A percentile compares a stretch with the other conserved stretches of the same genome.
These are phyloP conservation scores for Calonectria naviculata DNA, from an alignment of 2,329 filamentous ascomycete species.

Conservation along the genomic window DNA sequence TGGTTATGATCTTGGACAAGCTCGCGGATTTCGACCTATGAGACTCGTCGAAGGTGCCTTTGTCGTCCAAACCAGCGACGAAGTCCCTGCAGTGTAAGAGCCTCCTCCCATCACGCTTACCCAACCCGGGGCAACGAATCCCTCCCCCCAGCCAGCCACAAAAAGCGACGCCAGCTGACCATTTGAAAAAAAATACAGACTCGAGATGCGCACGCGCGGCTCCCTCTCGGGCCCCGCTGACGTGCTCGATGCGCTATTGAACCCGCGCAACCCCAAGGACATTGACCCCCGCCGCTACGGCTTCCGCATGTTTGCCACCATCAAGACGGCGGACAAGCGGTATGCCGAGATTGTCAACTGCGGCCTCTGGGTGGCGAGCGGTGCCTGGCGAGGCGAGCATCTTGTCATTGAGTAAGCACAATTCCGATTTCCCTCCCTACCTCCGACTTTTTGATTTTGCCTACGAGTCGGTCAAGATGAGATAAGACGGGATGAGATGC, in stretches of 20 bases:
- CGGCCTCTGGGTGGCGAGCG: slow-evolving; percentile 62
- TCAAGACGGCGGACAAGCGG: slow-evolving; percentile 61
- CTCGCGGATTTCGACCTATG: slow-evolving; percentile 53
- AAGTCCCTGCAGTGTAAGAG: slow-evolving; percentile 56
- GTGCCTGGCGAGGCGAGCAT: slow-evolving; percentile 57
- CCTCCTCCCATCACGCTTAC: background rate
- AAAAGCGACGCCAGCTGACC: background rate
- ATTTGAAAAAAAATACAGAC: slow-evolving; percentile 31
- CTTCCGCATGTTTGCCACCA: slow-evolving; percentile 60
- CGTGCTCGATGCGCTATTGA: slow-evolving; percentile 53
- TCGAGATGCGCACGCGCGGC: slow-evolving; percentile 59
- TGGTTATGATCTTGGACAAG: slow-evolving; percentile 55
- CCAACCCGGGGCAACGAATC: background rate
- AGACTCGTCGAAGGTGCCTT: slow-evolving; percentile 61
- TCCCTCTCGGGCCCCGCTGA: slow-evolving; percentile 60
- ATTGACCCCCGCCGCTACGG: slow-evolving; percentile 57
- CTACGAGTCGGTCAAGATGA: slow-evolving; percentile 9
- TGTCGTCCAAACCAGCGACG: slow-evolving; percentile 59
- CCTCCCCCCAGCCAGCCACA: background rate
- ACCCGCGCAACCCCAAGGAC: slow-evolving; percentile 49
- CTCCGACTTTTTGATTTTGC: background rate
- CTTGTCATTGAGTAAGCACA: slow-evolving; percentile 57
- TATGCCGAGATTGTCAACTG: slow-evolving; percentile 61
- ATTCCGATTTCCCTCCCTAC: background rate
- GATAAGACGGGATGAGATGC: slow-evolving; percentile 23